Base-by-base conservation (phyloP, 208 protist species). In the Eutreptiella sp. region DNA sequence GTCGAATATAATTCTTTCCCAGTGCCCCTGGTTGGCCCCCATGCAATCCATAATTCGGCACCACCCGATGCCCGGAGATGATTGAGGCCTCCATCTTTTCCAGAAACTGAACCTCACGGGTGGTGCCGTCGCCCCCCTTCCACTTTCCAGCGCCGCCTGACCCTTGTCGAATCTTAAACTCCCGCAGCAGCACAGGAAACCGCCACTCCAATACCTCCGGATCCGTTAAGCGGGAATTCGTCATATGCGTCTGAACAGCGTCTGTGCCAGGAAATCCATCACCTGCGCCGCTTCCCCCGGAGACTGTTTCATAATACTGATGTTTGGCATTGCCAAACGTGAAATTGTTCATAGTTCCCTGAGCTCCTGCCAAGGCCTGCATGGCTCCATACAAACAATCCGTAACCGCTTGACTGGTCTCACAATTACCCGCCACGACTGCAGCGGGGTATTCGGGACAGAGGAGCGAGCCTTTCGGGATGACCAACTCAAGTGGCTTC, bases 221-320 rank as follows among this genome's bases (percentile, higher is more conserved):
- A 60, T 92, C 87, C 1, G 93, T 97, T 38, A 96, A 90, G 38
- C 93, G 67, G 34, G 93, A 96, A 67, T 97, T 97, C 33, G 93
- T 97, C 93, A 97, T 97, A 72, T 97, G 92, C 23, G 85, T 94
- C 69, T 97, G 92, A 31, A 96, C 90, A 42, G 75, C 86, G 1
- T 66, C 77, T 4, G 71, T 33, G 21, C 92, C 92, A 39, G 89
- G 34, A 68, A 85, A 94, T 36, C 45, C 72, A 0, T 75, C 77
- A 4, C 90, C 91, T 23, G 93, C 92, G 38, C 92, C 92, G 29
- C 76, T 73, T 16, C 93, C 93, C 36, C 93, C 93, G 29, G 81
- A 88, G 60, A 97, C 96, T 0, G 93, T 97, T 69, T 97, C 92
- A 70, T 96, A 96, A 53, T 96, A 97, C 26, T 87, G 87, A 43